Base-by-base conservation (phyloP, 139 green algal genomes). In the Zygnema cylindricum region DNA sequence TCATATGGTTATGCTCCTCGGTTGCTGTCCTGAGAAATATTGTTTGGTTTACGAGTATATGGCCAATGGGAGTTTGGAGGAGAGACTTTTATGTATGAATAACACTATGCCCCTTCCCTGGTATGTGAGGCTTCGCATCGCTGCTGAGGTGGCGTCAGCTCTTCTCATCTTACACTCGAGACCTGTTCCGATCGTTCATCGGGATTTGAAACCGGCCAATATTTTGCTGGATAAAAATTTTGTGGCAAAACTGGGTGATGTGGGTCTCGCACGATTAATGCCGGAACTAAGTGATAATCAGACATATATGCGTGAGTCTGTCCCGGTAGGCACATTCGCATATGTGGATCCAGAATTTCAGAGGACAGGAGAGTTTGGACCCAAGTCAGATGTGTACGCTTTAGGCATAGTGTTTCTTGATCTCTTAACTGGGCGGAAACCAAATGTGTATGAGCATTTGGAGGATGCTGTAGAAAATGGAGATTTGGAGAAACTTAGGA, bases 301-400 rank as follows among this genome's bases (percentile, higher is more conserved):
- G 11, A 88, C 83, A 7, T 86, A 90, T 75, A 83, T 84, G 49
- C 82, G 92, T 71, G 93, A 94, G 82, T 90, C 84, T 41, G 77
- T 87, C 11, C 87, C 93, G 39, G 92, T 94, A 42, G 93, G 93
- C 43, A 95, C 92, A 7, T 89, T 92, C 0, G 77, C 83, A 2
- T 95, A 94, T 89, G 92, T 94, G 57, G 93, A 95, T 90, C 93
- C 93, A 35, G 93, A 94, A 86, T 95, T 95, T 92, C 57, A 94
- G 41, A 82, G 86, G 30, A 94, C 90, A 0, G 93, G 89, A 0
- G 55, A 92, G 73, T 94, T 90, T 82, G 89, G 87, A 25, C 83
- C 92, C 2, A 90, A 89, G 49, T 88, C 55, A 16, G 93, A 95
- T 69, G 86, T 92, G 3, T 95, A 94, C 81, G 89, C 92, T 16